Evolutionary conservation across 352 stramenopile species (phyloP), one percentile per base, ranked within the genome.

Genomic region (Phytophthora niederhauseri): DNA sequence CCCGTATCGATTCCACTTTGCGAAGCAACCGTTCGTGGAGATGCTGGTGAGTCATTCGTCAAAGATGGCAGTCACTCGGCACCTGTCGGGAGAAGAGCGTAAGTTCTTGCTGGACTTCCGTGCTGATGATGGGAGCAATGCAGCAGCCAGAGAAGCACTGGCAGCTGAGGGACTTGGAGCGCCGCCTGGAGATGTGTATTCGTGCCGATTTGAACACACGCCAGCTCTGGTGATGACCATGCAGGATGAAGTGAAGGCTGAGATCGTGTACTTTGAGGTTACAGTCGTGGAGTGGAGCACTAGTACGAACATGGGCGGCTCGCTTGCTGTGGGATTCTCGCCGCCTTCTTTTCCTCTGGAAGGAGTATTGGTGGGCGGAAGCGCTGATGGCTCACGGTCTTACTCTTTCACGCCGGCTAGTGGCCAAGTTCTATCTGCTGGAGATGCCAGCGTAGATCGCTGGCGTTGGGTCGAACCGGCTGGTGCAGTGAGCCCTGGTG

Each of bases 211-310:
- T 72, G 89, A 94, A 28, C 75, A 94, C 64, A 93, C 84, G 0
- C 84, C 87, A 9, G 78, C 82, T 64, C 66, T 95, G 2, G 65
- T 92, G 28, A 89, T 93, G 70, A 86, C 78, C 8, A 81, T 95
- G 69, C 80, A 84, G 31, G 76, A 91, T 48, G 61, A 86, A 14
- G 36, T 92, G 12, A 93, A 95, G 53, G 84, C 89, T 36, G 81
- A 91, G 56, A 78, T 95, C 53, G 70, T 93, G 28, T 96, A 96
- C 57, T 95, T 91, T 61, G 89, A 96, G 65, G 73, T 95, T 12
- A 89, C 81, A 1, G 68, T 96, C 0, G 48, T 90, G 2, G 87
- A 95, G 38, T 91, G 85, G 85, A 82, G 62, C 24, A 69, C 60
- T 11, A 61, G 38, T 34, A 31, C 62, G 12, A 72, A 57, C 28